These are phyloP conservation scores for Colletotrichum lentis DNA, from an alignment of 2,329 filamentous ascomycete species.

Conservation along the genomic window DNA sequence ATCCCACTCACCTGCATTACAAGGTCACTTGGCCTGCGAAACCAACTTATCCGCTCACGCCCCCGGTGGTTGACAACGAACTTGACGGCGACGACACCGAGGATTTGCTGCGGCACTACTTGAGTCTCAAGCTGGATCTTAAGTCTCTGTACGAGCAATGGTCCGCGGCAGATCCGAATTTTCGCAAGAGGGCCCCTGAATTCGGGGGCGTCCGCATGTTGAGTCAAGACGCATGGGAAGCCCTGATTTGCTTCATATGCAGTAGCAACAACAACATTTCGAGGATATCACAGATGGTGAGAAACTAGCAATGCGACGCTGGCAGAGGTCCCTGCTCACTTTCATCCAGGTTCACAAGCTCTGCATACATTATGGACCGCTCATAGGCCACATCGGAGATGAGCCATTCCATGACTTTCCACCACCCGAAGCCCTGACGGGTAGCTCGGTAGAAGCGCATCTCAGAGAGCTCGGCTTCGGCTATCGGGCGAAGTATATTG, in stretches of 20 bases:
- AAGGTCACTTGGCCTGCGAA: conserved; percentile 68
- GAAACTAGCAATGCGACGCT: conserved; percentile 10
- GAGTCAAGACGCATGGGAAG: conserved; percentile 95
- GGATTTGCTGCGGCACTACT: conserved; percentile 80
- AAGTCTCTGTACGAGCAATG: conserved; percentile 82
- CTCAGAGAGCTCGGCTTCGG: conserved; percentile 89
- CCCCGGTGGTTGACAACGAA: conserved; percentile 27
- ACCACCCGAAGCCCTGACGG: conserved; percentile 74
- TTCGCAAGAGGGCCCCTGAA: conserved; percentile 82
- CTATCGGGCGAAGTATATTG: conserved; percentile 92
- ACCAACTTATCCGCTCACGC: conserved; percentile 31
- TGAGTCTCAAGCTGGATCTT: conserved; percentile 84
- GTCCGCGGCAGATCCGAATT: conserved; percentile 86
- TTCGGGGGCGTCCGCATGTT: conserved; percentile 93
- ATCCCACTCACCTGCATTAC: conserved; percentile 80
- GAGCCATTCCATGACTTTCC: conserved; percentile 90
- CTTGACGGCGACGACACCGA: conserved; percentile 71
- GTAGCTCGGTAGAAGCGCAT: conserved; percentile 77
- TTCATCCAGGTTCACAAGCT: conserved; percentile 76
- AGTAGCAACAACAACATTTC: conserved; percentile 99
- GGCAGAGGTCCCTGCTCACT: not conserved
- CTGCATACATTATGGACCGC: conserved; percentile 82
- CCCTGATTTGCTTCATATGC: conserved; percentile 93
- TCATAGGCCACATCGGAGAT: conserved; percentile 74
- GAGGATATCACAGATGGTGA: conserved; percentile 92